These are phyloP conservation scores for Phytophthora lateralis DNA, from an alignment of 352 stramenopile genomes.

Conservation along the genomic window DNA sequence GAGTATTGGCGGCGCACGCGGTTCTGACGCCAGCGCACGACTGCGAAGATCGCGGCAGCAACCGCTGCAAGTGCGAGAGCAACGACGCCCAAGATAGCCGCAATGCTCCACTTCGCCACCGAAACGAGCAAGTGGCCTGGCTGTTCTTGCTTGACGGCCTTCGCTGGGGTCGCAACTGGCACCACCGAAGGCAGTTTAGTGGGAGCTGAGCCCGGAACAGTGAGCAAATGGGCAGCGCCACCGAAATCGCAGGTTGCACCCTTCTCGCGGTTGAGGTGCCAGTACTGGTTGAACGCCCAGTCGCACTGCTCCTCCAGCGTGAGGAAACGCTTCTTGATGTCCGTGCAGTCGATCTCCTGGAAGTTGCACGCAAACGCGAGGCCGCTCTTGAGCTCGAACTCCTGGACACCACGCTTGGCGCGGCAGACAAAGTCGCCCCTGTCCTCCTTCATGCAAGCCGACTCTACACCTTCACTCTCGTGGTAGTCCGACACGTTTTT, in stretches of 20 bases:
- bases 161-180: constrained; percentile 5
- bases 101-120: constrained; percentile 39
- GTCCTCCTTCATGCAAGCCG: constrained; percentile 71
- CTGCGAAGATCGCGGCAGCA: constrained; percentile 31
- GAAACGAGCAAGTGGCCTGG: constrained; percentile 31
- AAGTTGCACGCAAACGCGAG: constrained; percentile 72
- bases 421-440: constrained; percentile 75
- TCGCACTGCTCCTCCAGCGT: constrained; percentile 77
- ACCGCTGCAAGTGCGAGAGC: constrained; percentile 24
- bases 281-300: constrained; percentile 82
- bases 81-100: constrained; percentile 30
- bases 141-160: constrained; percentile 16
- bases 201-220: constrained; percentile 21
- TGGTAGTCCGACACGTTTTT: constrained; percentile 80
- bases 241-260: constrained; percentile 85
- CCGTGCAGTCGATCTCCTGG: constrained; percentile 60
- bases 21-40: constrained; percentile 39
- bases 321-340: constrained; percentile 50
- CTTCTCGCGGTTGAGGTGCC: constrained; percentile 69
- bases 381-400: constrained; percentile 69
- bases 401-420: constrained; percentile 76
- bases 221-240: constrained; percentile 64
- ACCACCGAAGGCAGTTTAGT: constrained; percentile 15
- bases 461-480: constrained; percentile 60
- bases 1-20: constrained; percentile 51